Evolutionary conservation across 2,329 filamentous ascomycete species (phyloP).

Genomic region (Stemphylium lycopersici): DNA sequence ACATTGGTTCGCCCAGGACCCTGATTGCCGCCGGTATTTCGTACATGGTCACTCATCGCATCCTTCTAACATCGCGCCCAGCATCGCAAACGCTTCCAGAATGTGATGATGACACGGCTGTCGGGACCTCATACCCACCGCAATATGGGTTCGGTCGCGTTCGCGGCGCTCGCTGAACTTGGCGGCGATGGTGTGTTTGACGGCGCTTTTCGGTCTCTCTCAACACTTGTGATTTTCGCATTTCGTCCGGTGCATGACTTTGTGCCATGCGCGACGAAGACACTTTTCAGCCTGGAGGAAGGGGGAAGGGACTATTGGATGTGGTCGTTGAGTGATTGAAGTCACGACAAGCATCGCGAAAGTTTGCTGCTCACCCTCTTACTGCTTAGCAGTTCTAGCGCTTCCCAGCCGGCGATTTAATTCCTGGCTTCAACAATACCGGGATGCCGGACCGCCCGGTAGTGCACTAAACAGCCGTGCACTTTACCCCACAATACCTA

Average conservation of each 20-base stretch:
- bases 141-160: slow-evolving; percentile 7
- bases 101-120: too few species aligned
- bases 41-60: too few species aligned
- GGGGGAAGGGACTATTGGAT: too few species aligned
- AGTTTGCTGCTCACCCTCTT: too few species aligned
- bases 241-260: not conserved
- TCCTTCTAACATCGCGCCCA: too few species aligned
- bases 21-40: too few species aligned
- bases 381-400: too few species aligned
- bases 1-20: not conserved
- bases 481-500: slow-evolving; percentile 21
- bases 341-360: too few species aligned
- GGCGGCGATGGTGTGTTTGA: slow-evolving; percentile 18
- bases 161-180: slow-evolving; percentile 9
- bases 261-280: not conserved
- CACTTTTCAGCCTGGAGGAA: too few species aligned
- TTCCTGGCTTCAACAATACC: not conserved
- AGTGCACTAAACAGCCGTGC: slow-evolving; percentile 6
- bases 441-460: slow-evolving; percentile 20
- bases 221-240: not conserved
- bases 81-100: too few species aligned
- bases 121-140: too few species aligned
- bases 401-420: not conserved
- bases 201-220: slow-evolving; percentile 10
- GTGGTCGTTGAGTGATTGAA: too few species aligned